Evolutionary conservation across 768 basidiomycete species (phyloP), one percentile per base, ranked within the genome.

Genomic region (Serendipita sp.): DNA sequence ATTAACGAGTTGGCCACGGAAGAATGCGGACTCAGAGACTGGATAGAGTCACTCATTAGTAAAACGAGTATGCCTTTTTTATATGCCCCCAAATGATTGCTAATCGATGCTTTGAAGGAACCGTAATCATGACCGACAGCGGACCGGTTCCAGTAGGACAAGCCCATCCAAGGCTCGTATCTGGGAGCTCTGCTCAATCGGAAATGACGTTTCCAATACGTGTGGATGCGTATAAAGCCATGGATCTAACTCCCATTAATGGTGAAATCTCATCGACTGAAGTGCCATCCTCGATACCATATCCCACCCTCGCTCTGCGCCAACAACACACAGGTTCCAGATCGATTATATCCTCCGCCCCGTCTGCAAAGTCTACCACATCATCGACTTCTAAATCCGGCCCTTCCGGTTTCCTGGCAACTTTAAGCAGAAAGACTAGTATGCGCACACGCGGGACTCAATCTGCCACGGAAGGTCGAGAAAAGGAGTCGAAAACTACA

Each of bases 181-280:
- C 89, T 16, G 77, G 81, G 48, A 81, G 81, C 0, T 91, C 89
- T 8, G 80, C 83, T 67, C 81, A 82, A 15, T 88, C 88, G 3
- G 86, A 88, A 67, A 80, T 79, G 46, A 88, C 88, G 0, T 91
- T 91, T 73, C 88, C 89, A 15, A 80, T 80, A 31, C 83, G 89
- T 33, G 76, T 83, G n/a, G 89, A 91, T 69, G 87, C 89, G 8
- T 83, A 81, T 64, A 77, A 78, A 29, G 89, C 89, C 3, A 90
- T 88, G 2, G 89, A 91, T 71, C 78, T 91, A 11, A 77, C 83
- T 3, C 69, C 73, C 40, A 76, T 74, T 62, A 74, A 64, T 63
- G 74, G 68, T 18, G 75, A 73, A 55, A 75, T 77, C 13, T 77
- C 79, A 0, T 77, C 85, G n/a, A 79, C 76, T 63, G 73, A 78